Conservation (phyloP, 768 basidiomycete species). For the Russula sp. region DNA sequence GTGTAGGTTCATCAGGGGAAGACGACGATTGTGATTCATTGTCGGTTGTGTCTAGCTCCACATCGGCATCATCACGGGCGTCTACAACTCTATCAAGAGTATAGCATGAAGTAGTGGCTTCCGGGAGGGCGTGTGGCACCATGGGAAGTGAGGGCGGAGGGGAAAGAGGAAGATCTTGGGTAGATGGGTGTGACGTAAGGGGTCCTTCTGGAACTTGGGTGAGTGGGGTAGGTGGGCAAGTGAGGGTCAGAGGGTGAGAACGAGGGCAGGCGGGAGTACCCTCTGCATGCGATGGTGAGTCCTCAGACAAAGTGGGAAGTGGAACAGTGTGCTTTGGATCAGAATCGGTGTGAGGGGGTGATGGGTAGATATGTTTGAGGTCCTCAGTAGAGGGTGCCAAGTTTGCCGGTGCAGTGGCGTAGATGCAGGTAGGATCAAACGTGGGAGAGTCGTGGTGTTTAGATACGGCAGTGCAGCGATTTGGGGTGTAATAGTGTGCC, state of each 20-base stretch:
- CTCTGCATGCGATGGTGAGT: slow-evolving; percentile 15
- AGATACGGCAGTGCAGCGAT: slow-evolving; percentile 20
- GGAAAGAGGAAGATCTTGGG: slow-evolving; percentile 25
- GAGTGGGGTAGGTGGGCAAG: slow-evolving; percentile 4
- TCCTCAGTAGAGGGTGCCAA: slow-evolving; percentile 6
- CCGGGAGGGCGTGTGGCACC: slow-evolving; percentile 27
- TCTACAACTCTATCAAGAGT: slow-evolving; percentile 7
- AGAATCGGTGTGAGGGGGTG: slow-evolving; percentile 30
- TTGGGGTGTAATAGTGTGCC: slow-evolving; percentile 25
- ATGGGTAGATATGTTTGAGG: slow-evolving; percentile 28
- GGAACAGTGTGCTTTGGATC: slow-evolving; percentile 32
- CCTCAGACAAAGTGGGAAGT: slow-evolving; percentile 24
- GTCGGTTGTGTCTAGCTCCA: slow-evolving; percentile 2
- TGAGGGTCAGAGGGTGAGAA: slow-evolving; percentile 8
- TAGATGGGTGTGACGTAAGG: slow-evolving; percentile 25
- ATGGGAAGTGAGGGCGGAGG: slow-evolving; percentile 30
- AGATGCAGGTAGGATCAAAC: slow-evolving; percentile 22
- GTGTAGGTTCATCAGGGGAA: slow-evolving; percentile 15
- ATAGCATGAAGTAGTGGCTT: slow-evolving; percentile 6
- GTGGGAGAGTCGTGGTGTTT: slow-evolving; percentile 25
- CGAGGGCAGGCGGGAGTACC: not conserved
- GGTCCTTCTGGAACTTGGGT: slow-evolving; percentile 5
- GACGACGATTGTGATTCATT: slow-evolving; percentile 14
- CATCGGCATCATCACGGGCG: slow-evolving; percentile 8
- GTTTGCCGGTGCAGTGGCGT: slow-evolving; percentile 1